A percentile compares a stretch with the other conserved stretches of the same genome.
Conservation (phyloP, 495 filamentous ascomycete species). For the Cryomyces antarcticus region DNA sequence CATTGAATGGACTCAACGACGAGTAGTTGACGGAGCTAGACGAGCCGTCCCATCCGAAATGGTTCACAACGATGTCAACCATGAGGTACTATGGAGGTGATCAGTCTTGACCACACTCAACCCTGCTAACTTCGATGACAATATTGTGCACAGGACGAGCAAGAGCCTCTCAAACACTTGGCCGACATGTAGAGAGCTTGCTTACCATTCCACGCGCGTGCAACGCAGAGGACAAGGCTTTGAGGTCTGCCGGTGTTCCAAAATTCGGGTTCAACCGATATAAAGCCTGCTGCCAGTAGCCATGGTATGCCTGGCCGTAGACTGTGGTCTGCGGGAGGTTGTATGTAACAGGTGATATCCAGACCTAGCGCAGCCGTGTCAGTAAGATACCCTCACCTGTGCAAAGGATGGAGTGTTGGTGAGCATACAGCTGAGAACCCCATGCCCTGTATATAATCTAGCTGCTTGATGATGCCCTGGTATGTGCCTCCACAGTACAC, state of each 20-base stretch:
- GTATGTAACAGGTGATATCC: conserved; percentile 58
- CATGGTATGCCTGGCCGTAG: conserved; percentile 24
- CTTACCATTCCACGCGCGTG: conserved; percentile 41
- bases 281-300: conserved; percentile 57
- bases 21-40: conserved; percentile 36
- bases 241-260: conserved; percentile 42
- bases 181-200: too few relatives aligned
- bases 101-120: too few relatives aligned
- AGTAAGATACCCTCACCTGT: too few relatives aligned
- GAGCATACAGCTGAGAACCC: conserved; percentile 61
- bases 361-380: conserved; percentile 31
- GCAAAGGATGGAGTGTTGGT: too few relatives aligned
- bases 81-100: conserved; percentile 34
- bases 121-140: conserved; percentile 39
- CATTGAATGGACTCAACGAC: conserved; percentile 43
- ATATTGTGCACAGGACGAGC: too few relatives aligned
- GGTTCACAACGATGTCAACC: conserved; percentile 64
- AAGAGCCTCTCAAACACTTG: too few relatives aligned
- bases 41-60: conserved; percentile 45
- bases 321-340: conserved; percentile 25
- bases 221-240: conserved; percentile 32
- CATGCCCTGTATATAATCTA: conserved; percentile 57
- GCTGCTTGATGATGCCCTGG: conserved; percentile 45
- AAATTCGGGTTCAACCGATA: conserved; percentile 42
- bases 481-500: conserved; percentile 63